Conservation (phyloP, 768 basidiomycete species). For the Suillus clintonianus region DNA sequence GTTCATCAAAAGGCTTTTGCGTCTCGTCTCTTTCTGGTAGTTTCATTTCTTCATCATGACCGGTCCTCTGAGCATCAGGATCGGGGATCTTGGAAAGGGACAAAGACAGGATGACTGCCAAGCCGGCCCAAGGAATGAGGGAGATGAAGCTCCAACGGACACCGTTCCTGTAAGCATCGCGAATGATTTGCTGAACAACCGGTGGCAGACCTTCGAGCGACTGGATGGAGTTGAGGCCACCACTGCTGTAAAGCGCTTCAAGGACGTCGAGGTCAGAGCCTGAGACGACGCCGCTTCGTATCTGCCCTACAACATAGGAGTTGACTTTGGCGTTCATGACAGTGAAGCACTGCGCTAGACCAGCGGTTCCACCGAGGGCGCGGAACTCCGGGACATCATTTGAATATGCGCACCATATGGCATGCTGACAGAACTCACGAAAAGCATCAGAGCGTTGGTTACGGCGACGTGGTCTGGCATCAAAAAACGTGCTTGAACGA, state of each 20-base stretch:
- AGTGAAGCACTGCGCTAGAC: conserved; percentile 54
- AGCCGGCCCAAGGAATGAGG: conserved; percentile 47
- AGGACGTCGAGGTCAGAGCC: conserved; percentile 29
- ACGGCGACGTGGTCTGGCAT: conserved; percentile 44
- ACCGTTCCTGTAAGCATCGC: conserved; percentile 43
- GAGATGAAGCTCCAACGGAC: conserved; percentile 47
- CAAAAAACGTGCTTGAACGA: conserved; percentile 47
- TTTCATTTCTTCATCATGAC: neutral
- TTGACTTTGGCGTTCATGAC: conserved; percentile 46
- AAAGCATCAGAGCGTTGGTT: conserved; percentile 44
- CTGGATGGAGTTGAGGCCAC: conserved; percentile 35
- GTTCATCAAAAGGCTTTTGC: neutral
- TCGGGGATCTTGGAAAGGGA: conserved; percentile 43
- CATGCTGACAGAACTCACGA: conserved; percentile 35
- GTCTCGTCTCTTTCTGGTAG: neutral
- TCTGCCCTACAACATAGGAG: conserved; percentile 28
- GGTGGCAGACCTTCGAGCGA: conserved; percentile 39
- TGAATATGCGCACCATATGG: neutral
- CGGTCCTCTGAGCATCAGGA: conserved; percentile 9
- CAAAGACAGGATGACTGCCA: conserved; percentile 36
- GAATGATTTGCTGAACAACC: conserved; percentile 35
- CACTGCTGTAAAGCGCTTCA: conserved; percentile 19
- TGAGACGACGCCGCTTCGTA: conserved; percentile 31
- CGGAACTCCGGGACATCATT: conserved; percentile 36
- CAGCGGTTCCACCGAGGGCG: conserved; percentile 52